These are phyloP conservation scores for Cavenderia fasciculata DNA, from an alignment of 78 protist species.

Conservation along the genomic window DNA sequence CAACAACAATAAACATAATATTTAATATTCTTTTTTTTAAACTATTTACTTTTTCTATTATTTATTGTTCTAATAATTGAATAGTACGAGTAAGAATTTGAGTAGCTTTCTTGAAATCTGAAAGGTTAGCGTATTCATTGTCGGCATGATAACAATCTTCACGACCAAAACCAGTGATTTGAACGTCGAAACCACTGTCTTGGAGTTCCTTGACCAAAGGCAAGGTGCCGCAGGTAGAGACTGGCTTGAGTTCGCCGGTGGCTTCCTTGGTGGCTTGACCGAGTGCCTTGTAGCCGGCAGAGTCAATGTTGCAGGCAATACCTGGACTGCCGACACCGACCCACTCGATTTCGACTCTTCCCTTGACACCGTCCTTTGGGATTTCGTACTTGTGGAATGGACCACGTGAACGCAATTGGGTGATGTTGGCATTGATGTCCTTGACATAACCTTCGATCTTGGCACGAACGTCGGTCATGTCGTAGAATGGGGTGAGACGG, in stretches of 20 bases:
- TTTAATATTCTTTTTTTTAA: not conserved
- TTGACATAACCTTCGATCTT: constrained; percentile 16
- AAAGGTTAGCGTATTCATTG: constrained; percentile 55
- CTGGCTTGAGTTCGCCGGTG: constrained; percentile 66
- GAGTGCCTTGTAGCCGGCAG: constrained; percentile 72
- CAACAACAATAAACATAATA: not conserved
- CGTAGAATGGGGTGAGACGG: constrained; percentile 81
- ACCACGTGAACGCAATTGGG: constrained; percentile 29
- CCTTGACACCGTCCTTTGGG: constrained; percentile 58
- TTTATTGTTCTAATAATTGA: constrained; percentile 29
- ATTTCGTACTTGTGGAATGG: constrained; percentile 39
- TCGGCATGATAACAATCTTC: constrained; percentile 77
- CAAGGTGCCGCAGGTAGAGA: constrained; percentile 77
- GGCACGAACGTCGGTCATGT: constrained; percentile 34
- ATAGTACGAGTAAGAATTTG: constrained; percentile 55
- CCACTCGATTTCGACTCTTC: constrained; percentile 39
- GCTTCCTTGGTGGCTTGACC: constrained; percentile 64
- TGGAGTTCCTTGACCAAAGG: constrained; percentile 81
- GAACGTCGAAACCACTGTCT: constrained; percentile 81
- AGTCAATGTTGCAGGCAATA: constrained; percentile 66
- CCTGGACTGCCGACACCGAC: constrained; percentile 20
- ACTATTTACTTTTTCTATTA: not conserved
- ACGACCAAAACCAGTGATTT: constrained; percentile 81
- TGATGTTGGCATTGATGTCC: constrained; percentile 54
- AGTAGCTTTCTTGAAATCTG: constrained; percentile 56